Evolutionary conservation across 768 basidiomycete species (phyloP).

Genomic region (Solioccasus polychromus): DNA sequence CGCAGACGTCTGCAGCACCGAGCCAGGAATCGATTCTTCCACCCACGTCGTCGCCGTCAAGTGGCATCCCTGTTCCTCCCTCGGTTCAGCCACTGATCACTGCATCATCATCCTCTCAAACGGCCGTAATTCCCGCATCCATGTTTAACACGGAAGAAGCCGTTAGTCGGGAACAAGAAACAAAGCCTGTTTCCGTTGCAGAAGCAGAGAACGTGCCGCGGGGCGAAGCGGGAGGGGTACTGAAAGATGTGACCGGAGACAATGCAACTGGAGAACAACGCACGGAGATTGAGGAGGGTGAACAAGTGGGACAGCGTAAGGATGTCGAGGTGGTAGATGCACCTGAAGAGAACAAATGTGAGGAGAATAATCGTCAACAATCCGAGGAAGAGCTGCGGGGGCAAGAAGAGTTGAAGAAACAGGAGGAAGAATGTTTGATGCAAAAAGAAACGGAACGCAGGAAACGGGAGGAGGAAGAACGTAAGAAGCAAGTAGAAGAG

Average conservation of each 20-base stretch:
- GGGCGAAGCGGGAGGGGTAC: background rate
- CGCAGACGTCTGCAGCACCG: slow-evolving; percentile 5
- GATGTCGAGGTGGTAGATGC: background rate
- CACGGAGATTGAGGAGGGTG: slow-evolving; percentile 15
- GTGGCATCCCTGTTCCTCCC: slow-evolving; percentile 9
- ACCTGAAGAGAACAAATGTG: background rate
- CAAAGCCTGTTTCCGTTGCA: slow-evolving; percentile 21
- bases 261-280: slow-evolving; percentile 17
- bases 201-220: background rate
- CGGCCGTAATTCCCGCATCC: background rate
- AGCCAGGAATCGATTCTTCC: slow-evolving; percentile 12
- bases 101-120: slow-evolving; percentile 19
- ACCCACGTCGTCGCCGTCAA: slow-evolving; percentile 1
- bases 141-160: slow-evolving; percentile 27
- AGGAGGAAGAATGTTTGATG: slow-evolving; percentile 15
- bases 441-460: too few species aligned
- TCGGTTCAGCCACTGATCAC: slow-evolving; percentile 12
- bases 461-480: slow-evolving; percentile 20
- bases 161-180: slow-evolving; percentile 41
- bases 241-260: background rate
- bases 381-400: slow-evolving; percentile 2
- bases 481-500: background rate
- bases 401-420: slow-evolving; percentile 21
- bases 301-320: background rate
- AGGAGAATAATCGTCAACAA: slow-evolving; percentile 1